Evolutionary conservation across 1,284 basidiomycete species (phyloP), one percentile per base, ranked within the genome.

Genomic region (Thecaphora thlaspeos): DNA sequence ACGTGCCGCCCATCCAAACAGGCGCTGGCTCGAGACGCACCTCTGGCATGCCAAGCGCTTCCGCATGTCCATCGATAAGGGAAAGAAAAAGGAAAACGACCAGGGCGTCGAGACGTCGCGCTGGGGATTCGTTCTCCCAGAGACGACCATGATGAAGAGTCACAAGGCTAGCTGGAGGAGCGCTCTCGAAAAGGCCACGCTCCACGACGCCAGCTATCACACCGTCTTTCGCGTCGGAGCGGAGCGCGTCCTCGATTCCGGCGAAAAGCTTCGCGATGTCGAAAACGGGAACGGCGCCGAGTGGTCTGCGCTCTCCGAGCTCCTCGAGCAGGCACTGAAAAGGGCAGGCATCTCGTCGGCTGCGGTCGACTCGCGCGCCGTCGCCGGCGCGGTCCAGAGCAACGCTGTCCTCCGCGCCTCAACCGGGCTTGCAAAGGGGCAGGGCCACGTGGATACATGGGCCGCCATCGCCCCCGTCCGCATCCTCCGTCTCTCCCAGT

Each of bases 21-120:
- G 62, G 12, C 49, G 65, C 7, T 77, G 75, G 75, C 61, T 77
- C n/a, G 75, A 77, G 43, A 77, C 75, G 17, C 75, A 77, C 41
- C 48, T 76, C 4, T 77, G 75, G 75, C 74, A 75, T 43, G 64
- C 75, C 10, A 77, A 77, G 50, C 52, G 75, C 2, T 77, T 77
- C 50, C 56, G 71, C 39, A 77, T 77, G 75, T 61, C 68, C 2
- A 57, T 53, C 1, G 61, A 68, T 12, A 73, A 73, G 47, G 61
- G 58, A 3, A 68, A 64, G 45, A 58, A 55, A 7, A 68, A 68
- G 38, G 66, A 64, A 34, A 53, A 50, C 1, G 54, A 59, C 26
- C 50, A 55, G 30, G 64, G 64, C 14, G 62, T 43, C 32, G 46
- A 64, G 2, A 40, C 49, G 22, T 53, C 54, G 2, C 51, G 60